These are phyloP conservation scores for Akebia trifoliata DNA, from an alignment of 164 flowering plant genomes.

Conservation along the genomic window DNA sequence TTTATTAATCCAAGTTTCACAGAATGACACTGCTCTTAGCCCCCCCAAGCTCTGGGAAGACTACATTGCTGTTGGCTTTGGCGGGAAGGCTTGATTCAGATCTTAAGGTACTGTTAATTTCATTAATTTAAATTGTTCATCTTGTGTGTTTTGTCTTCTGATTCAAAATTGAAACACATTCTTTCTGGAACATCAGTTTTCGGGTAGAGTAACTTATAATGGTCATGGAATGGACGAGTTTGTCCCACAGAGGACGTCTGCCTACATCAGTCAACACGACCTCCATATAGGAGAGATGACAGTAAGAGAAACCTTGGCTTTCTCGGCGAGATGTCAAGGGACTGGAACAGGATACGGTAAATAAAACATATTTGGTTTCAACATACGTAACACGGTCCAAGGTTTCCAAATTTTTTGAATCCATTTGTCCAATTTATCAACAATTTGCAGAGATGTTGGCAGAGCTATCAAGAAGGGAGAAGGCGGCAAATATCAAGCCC, in stretches of 20 bases:
- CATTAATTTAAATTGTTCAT: not conserved
- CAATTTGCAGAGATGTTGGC: conserved; percentile 50
- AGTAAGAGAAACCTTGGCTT: conserved; percentile 52
- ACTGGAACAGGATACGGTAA: conserved; percentile 52
- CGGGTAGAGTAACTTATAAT: conserved; percentile 63
- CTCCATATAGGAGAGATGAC: conserved; percentile 60
- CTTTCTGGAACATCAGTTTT: conserved; percentile 24
- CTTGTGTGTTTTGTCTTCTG: not conserved
- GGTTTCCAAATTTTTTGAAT: no score
- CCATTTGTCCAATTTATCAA: not conserved
- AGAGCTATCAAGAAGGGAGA: conserved; percentile 68
- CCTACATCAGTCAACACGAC: conserved; percentile 63
- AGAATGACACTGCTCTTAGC: conserved; percentile 63
- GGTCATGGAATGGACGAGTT: conserved; percentile 67
- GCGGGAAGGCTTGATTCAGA: conserved; percentile 33
- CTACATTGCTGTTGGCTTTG: conserved; percentile 46
- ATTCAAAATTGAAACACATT: conserved; percentile 1
- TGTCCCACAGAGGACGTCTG: conserved; percentile 61
- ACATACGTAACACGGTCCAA: no score
- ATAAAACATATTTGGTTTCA: conserved; percentile 1
- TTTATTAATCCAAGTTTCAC: conserved; percentile 7
- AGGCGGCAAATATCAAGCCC: conserved; percentile 56
- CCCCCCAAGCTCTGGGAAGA: conserved; percentile 63
- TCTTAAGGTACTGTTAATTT: conserved; percentile 13
- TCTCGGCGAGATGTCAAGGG: conserved; percentile 65